Conservation (phyloP, 177 flowering plant species). For the Vitis hybrid region DNA sequence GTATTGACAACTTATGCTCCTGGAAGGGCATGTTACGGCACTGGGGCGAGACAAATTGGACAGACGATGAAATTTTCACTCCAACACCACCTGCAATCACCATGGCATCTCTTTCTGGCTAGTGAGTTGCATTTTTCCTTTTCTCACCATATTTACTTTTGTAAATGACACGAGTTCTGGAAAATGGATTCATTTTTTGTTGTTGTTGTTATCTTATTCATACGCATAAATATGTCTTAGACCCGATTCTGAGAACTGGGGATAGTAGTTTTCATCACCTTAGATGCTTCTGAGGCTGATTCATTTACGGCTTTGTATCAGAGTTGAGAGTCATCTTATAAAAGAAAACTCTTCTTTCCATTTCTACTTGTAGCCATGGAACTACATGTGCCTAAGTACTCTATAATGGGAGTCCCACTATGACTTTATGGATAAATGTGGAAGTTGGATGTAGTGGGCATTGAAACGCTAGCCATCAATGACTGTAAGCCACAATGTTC, state of each 20-base stretch:
- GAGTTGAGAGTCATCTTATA: too few species aligned
- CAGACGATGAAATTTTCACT: constrained; percentile 31
- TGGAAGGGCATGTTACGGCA: constrained; percentile 66
- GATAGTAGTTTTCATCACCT: not conserved
- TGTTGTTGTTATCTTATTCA: not conserved
- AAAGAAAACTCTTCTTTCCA: too few species aligned
- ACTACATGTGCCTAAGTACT: not conserved
- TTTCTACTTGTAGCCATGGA: not conserved
- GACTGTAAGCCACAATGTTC: too few species aligned
- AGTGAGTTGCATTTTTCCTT: constrained; percentile 21
- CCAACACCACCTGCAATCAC: constrained; percentile 46
- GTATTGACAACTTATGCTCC: constrained; percentile 50
- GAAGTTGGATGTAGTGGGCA: too few species aligned
- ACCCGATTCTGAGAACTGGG: not conserved
- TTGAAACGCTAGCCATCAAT: too few species aligned
- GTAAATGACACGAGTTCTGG: not conserved
- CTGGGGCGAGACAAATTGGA: constrained; percentile 72
- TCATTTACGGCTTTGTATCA: too few species aligned
- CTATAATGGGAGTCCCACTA: not conserved
- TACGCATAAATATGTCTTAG: not conserved
- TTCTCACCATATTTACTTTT: not conserved
- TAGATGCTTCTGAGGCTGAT: not conserved
- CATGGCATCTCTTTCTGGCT: constrained; percentile 30
- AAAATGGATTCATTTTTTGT: not conserved
- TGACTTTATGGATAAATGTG: too few species aligned